A percentile compares a stretch with the other conserved stretches of the same genome.
These are phyloP conservation scores for Ogataea neopini DNA, from an alignment of 805 yeast genomes.

Conservation along the genomic window DNA sequence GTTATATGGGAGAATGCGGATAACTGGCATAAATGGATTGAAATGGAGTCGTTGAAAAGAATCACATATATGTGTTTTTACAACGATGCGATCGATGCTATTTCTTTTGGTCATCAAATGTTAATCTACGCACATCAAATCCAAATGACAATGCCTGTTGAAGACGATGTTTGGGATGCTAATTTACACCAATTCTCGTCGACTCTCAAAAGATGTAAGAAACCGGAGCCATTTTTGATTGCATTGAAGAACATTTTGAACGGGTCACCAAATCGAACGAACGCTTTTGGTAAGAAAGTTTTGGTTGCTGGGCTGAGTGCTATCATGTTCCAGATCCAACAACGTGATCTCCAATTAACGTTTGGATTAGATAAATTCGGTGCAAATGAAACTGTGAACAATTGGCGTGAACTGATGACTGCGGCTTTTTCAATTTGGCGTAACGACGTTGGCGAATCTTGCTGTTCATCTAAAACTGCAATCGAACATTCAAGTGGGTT, in stretches of 20 bases:
- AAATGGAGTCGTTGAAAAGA: slow-evolving; percentile 74
- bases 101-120: slow-evolving; percentile 73
- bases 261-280: slow-evolving; percentile 47
- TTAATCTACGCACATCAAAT: slow-evolving; percentile 59
- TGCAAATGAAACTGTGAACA: slow-evolving; percentile 32
- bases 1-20: slow-evolving; percentile 25
- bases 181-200: slow-evolving; percentile 24
- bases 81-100: slow-evolving; percentile 76
- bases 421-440: slow-evolving; percentile 74
- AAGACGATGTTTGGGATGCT: slow-evolving; percentile 57
- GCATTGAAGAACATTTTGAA: slow-evolving; percentile 60
- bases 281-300: slow-evolving; percentile 66
- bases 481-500: slow-evolving; percentile 31
- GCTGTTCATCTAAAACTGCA: slow-evolving; percentile 38
- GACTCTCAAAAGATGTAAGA: slow-evolving; percentile 26
- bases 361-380: slow-evolving; percentile 43
- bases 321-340: slow-evolving; percentile 71
- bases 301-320: slow-evolving; percentile 67
- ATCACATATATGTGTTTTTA: slow-evolving; percentile 81
- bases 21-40: slow-evolving; percentile 68
- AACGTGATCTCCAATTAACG: slow-evolving; percentile 63
- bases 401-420: slow-evolving; percentile 73
- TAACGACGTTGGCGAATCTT: slow-evolving; percentile 43
- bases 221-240: slow-evolving; percentile 49
- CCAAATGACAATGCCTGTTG: slow-evolving; percentile 62